phyloP scores from a whole-genome alignment of 495 filamentous ascomycete genomes.

The Corynascus novoguineensis region DNA sequence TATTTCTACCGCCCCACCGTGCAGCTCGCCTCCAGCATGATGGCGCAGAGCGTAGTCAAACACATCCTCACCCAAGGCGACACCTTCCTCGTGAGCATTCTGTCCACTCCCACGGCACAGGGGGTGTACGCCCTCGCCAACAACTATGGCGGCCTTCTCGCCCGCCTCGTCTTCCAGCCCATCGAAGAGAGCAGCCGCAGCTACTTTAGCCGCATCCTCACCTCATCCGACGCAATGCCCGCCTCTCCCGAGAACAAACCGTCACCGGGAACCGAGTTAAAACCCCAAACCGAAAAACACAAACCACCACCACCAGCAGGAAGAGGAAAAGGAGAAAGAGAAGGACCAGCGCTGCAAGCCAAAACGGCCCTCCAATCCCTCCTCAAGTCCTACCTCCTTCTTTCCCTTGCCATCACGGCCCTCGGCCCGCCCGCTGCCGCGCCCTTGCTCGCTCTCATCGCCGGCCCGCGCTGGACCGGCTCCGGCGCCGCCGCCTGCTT shows the following conservation, averaged over 20 bases:
- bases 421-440: constrained; percentile 71
- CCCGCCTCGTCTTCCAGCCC: constrained; percentile 88
- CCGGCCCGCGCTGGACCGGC: constrained; percentile 66
- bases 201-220: constrained; percentile 71
- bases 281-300: constrained; percentile 10
- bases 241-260: background rate
- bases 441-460: constrained; percentile 61
- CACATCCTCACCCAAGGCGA: constrained; percentile 93
- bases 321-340: too few relatives aligned
- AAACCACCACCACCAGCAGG: constrained; percentile 19
- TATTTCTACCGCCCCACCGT: constrained; percentile 64
- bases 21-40: constrained; percentile 66
- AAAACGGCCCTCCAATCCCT: constrained; percentile 49
- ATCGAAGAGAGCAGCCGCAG: constrained; percentile 87
- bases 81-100: constrained; percentile 71
- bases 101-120: constrained; percentile 72
- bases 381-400: constrained; percentile 57
- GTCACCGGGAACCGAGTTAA: too few relatives aligned
- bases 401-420: constrained; percentile 60
- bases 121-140: constrained; percentile 90
- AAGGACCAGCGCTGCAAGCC: constrained; percentile 32
- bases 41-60: constrained; percentile 82
- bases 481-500: constrained; percentile 59
- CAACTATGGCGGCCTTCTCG: constrained; percentile 89
- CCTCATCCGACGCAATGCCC: background rate